phyloP scores from a whole-genome alignment of 257 asterid genomes.

The Thymus quinquecostatus region DNA sequence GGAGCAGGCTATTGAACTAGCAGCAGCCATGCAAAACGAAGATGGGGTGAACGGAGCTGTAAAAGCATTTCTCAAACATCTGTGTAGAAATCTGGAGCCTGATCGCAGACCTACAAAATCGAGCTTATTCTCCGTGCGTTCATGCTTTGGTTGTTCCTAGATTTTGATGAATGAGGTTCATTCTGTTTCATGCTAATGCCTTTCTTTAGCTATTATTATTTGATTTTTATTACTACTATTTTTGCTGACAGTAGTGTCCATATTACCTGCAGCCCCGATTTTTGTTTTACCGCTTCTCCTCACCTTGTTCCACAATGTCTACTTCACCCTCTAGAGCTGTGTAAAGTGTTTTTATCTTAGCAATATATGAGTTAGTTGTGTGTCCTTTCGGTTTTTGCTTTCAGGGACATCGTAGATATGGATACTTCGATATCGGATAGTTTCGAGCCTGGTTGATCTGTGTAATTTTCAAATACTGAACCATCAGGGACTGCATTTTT shows the following conservation, averaged over 20 bases:
- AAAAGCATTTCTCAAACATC: slow-evolving; percentile 86
- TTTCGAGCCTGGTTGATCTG: too few species aligned
- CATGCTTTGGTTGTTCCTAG: slow-evolving; percentile 91
- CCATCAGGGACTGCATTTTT: too few species aligned
- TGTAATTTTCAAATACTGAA: too few species aligned
- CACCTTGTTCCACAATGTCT: background rate
- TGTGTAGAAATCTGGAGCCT: slow-evolving; percentile 51
- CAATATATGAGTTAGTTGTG: background rate
- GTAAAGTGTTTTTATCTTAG: background rate
- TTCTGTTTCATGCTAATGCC: background rate
- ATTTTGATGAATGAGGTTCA: slow-evolving; percentile 15
- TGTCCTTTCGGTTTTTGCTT: background rate
- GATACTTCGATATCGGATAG: too few species aligned
- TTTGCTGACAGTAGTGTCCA: background rate
- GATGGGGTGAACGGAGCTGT: slow-evolving; percentile 96
- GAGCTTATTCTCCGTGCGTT: slow-evolving; percentile 53
- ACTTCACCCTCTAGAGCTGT: background rate
- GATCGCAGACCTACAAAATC: slow-evolving; percentile 55
- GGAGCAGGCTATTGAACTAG: slow-evolving; percentile 79
- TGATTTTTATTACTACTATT: background rate
- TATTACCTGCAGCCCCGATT: background rate
- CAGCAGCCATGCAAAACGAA: slow-evolving; percentile 92
- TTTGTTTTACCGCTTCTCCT: background rate
- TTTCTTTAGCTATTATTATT: background rate
- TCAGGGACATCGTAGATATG: background rate